Conservation (phyloP, 768 basidiomycete genomes). For the Trametes gibbosa region DNA sequence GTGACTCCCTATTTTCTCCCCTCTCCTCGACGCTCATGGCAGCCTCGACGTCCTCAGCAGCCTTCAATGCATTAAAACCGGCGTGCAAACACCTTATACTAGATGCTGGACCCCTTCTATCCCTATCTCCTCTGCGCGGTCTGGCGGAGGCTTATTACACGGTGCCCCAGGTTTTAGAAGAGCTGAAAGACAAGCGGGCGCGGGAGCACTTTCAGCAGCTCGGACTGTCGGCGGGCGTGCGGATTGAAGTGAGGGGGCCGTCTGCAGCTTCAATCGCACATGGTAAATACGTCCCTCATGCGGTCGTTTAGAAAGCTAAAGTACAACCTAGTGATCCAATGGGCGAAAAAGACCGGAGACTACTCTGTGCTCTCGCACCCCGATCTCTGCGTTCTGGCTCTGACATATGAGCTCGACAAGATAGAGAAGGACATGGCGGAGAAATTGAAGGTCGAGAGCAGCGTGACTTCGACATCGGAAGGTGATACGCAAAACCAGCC, state of each 20-base stretch:
- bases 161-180: slow-evolving; percentile 85
- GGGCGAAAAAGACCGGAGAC: slow-evolving; percentile 95
- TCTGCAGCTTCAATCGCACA: slow-evolving; percentile 65
- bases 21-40: slow-evolving; percentile 20
- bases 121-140: slow-evolving; percentile 85
- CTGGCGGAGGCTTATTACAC: slow-evolving; percentile 84
- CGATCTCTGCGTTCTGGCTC: slow-evolving; percentile 87
- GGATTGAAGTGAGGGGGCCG: slow-evolving; percentile 67
- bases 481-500: not conserved
- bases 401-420: slow-evolving; percentile 77
- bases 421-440: slow-evolving; percentile 38
- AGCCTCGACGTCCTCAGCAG: slow-evolving; percentile 18
- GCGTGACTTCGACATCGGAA: not conserved
- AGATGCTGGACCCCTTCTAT: slow-evolving; percentile 91
- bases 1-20: slow-evolving; percentile 22
- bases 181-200: slow-evolving; percentile 86
- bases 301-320: slow-evolving; percentile 10
- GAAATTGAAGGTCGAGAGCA: slow-evolving; percentile 24
- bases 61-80: slow-evolving; percentile 26
- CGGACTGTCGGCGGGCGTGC: slow-evolving; percentile 71
- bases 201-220: slow-evolving; percentile 83
- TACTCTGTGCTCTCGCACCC: slow-evolving; percentile 88
- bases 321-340: slow-evolving; percentile 67
- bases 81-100: slow-evolving; percentile 81
- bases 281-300: slow-evolving; percentile 38